Conservation (phyloP, 768 basidiomycete species). For the Mycena filopes region DNA sequence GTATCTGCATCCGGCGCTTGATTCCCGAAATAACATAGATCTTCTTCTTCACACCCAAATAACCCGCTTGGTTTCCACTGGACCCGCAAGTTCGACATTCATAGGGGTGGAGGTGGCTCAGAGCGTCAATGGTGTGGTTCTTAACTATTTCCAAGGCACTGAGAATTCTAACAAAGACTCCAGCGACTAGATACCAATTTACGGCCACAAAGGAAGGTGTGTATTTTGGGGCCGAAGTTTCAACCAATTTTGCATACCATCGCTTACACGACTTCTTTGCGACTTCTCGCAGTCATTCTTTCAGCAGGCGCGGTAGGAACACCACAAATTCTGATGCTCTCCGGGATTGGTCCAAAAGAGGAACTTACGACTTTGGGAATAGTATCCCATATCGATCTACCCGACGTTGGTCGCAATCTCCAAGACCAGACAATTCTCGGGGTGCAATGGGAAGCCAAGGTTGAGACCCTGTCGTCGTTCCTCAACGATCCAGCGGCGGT, state of each 20-base stretch:
- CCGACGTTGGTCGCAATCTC: slow-evolving; percentile 7
- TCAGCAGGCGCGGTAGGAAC: slow-evolving; percentile 13
- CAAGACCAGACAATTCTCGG: slow-evolving; percentile 8
- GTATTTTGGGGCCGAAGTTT: too few relatives aligned
- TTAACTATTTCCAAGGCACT: neutral
- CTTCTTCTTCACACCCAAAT: slow-evolving; percentile 29
- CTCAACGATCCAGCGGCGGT: slow-evolving; percentile 6
- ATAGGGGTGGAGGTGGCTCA: neutral
- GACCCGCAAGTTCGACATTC: neutral
- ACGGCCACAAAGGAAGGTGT: neutral
- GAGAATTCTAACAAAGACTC: neutral
- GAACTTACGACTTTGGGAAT: neutral
- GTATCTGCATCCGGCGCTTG: slow-evolving; percentile 29
- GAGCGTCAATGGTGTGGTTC: neutral
- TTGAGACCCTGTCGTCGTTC: slow-evolving; percentile 2
- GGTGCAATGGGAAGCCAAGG: slow-evolving; percentile 4
- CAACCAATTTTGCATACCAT: too few relatives aligned
- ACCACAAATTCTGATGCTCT: slow-evolving; percentile 19
- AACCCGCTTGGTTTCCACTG: slow-evolving; percentile 9
- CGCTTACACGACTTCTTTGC: too few relatives aligned
- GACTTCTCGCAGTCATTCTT: slow-evolving; percentile 1
- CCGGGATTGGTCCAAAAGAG: slow-evolving; percentile 5
- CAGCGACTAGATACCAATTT: neutral
- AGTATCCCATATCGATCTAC: neutral
- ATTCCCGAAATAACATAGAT: slow-evolving; percentile 30